phyloP scores from a whole-genome alignment of 1,284 basidiomycete species.

The Ganoderma resinaceum region DNA sequence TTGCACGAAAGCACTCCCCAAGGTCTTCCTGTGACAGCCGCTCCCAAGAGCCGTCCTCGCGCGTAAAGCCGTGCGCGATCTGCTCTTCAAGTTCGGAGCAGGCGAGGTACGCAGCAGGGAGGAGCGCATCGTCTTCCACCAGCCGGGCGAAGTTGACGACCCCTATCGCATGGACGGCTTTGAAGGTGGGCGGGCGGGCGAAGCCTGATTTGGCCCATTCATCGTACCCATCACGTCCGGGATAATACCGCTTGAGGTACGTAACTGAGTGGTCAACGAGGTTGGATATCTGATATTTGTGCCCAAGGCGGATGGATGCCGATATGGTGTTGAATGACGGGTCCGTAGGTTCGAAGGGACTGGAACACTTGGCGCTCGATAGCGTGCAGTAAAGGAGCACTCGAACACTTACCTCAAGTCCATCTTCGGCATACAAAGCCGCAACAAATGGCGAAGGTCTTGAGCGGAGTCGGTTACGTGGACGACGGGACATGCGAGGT shows the following conservation, averaged over 20 bases:
- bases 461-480: conserved; percentile 2
- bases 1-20: conserved; percentile 1
- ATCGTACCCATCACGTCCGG: not conserved
- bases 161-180: conserved; percentile 7
- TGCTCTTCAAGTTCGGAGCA: not conserved
- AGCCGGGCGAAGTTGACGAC: conserved; percentile 12
- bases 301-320: conserved; percentile 14
- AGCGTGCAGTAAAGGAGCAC: not conserved
- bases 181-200: not conserved
- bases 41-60: conserved; percentile 20
- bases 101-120: conserved; percentile 7
- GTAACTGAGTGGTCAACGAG: not conserved
- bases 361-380: not conserved
- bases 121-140: not conserved
- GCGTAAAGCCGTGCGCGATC: conserved; percentile 3
- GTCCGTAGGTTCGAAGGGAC: not conserved
- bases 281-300: conserved; percentile 17
- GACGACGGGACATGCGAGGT: not conserved
- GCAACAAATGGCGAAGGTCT: conserved; percentile 4
- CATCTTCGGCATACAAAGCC: not conserved
- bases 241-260: conserved; percentile 7
- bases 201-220: not conserved
- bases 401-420: not conserved
- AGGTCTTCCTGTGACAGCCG: conserved; percentile 10
- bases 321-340: not conserved